phyloP scores from a whole-genome alignment of 257 asterid species.

The Dorcoceras hygrometricum region DNA sequence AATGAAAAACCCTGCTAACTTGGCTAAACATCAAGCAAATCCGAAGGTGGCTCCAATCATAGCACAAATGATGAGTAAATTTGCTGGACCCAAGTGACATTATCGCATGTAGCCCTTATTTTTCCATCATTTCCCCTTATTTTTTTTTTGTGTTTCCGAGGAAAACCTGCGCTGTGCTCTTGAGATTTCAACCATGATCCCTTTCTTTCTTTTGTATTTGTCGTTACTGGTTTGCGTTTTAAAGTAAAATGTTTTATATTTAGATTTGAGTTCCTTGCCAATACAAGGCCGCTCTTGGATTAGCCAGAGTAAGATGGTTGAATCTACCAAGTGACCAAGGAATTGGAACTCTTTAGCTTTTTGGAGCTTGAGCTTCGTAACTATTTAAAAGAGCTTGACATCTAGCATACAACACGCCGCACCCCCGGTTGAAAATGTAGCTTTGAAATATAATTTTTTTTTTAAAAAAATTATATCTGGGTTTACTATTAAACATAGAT shows the following conservation, averaged over 20 bases:
- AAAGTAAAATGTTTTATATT: neutral
- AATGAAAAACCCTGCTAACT: conserved; percentile 91
- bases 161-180: neutral
- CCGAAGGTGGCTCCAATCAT: conserved; percentile 92
- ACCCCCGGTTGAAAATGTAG: too few relatives aligned
- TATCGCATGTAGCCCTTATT: neutral
- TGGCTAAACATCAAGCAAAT: conserved; percentile 84
- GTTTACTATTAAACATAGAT: too few relatives aligned
- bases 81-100: conserved; percentile 50
- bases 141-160: neutral
- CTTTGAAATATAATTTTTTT: too few relatives aligned
- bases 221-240: neutral
- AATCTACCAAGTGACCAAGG: too few relatives aligned
- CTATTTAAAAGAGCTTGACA: neutral
- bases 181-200: neutral
- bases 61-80: conserved; percentile 78
- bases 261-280: too few relatives aligned
- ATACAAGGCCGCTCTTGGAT: too few relatives aligned
- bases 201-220: neutral
- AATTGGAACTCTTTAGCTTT: neutral
- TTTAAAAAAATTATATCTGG: too few relatives aligned
- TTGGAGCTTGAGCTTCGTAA: neutral
- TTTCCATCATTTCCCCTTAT: too few relatives aligned
- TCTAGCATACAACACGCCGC: too few relatives aligned
- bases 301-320: too few relatives aligned